Conservation (phyloP, 225 moss, liverwort and hornwort genomes). For the Antitrichia curtipendula region DNA sequence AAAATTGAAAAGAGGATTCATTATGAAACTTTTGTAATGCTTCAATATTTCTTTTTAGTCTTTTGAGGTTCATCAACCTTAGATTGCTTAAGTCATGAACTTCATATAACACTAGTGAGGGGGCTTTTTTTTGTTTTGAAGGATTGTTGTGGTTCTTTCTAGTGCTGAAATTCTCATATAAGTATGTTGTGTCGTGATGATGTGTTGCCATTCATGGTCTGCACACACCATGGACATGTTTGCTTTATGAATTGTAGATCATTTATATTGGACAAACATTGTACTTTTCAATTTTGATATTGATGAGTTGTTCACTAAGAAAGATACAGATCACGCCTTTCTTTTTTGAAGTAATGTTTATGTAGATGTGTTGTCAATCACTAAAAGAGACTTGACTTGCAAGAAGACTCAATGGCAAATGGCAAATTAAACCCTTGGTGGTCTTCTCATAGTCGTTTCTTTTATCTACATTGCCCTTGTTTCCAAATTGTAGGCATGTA, state of each 20-base stretch:
- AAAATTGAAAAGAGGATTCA: neutral
- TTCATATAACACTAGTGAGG: neutral
- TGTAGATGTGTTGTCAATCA: neutral
- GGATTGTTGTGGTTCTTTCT: rapidly evolving
- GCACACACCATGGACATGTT: rapidly evolving
- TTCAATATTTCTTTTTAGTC: too few relatives aligned
- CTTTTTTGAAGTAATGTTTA: neutral
- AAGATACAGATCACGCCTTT: neutral
- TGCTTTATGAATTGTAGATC: too few relatives aligned
- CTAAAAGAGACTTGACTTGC: neutral
- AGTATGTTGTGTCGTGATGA: too few relatives aligned
- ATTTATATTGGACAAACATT: neutral
- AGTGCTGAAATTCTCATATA: neutral
- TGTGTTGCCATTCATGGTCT: neutral
- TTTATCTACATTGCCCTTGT: neutral
- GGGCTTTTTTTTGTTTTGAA: neutral
- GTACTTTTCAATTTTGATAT: neutral
- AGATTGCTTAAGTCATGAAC: neutral
- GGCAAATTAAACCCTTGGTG: neutral
- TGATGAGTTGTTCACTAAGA: neutral
- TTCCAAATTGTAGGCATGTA: neutral
- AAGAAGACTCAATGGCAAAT: neutral
- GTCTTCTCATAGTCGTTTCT: neutral
- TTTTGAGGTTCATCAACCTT: neutral
- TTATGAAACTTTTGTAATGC: too few relatives aligned